Conservation (phyloP, 805 yeast genomes). For the Lipomyces spencermartinsiae region DNA sequence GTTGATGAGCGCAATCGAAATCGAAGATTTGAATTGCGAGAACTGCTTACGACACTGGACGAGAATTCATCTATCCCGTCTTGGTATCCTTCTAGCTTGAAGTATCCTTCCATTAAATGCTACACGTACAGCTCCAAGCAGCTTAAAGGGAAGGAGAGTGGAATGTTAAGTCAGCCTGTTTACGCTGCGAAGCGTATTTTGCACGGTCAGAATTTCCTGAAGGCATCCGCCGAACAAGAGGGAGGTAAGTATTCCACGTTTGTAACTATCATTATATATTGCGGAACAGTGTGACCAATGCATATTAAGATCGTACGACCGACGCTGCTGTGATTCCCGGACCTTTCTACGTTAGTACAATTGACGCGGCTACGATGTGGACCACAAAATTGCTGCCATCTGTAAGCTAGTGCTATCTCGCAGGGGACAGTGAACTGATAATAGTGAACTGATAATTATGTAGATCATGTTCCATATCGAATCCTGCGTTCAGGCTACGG, state of each 20-base stretch:
- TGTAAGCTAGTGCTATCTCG: neutral
- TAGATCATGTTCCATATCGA: slow-evolving; percentile 18
- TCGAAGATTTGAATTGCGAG: slow-evolving; percentile 12
- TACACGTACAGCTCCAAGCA: slow-evolving; percentile 5
- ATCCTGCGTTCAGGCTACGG: slow-evolving; percentile 4
- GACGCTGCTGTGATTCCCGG: slow-evolving; percentile 12
- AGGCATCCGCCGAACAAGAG: slow-evolving; percentile 10
- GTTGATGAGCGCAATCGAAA: slow-evolving; percentile 13
- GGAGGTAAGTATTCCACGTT: slow-evolving; percentile 2
- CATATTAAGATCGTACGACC: slow-evolving; percentile 6
- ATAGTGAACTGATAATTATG: neutral
- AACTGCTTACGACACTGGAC: neutral
- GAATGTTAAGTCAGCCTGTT: slow-evolving; percentile 5
- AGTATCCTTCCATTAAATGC: neutral
- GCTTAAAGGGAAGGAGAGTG: neutral
- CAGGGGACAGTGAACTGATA: neutral
- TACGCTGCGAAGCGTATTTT: slow-evolving; percentile 10
- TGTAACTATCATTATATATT: neutral
- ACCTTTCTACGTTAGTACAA: slow-evolving; percentile 14
- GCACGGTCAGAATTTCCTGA: slow-evolving; percentile 17
- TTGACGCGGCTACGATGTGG: slow-evolving; percentile 12
- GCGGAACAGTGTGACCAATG: neutral
- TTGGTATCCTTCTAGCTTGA: slow-evolving; percentile 7
- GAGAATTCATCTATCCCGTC: slow-evolving; percentile 10
- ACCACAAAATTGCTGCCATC: slow-evolving; percentile 13